Evolutionary conservation across 345 rosid genomes (phyloP).

Genomic region (Camelina sativa): DNA sequence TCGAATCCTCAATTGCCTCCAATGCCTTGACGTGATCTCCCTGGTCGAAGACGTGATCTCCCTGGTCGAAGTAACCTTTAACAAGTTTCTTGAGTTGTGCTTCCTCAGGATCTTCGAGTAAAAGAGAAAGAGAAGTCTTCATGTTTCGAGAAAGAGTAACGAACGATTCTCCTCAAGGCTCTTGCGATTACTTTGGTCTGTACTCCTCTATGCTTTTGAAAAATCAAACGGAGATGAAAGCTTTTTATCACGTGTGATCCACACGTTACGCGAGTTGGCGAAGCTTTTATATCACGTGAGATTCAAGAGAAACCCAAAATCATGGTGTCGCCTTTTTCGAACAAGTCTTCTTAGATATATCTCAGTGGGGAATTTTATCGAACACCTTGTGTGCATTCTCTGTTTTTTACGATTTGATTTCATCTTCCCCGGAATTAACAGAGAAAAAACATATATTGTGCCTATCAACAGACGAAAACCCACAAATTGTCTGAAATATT

Average conservation of each 20-base stretch:
- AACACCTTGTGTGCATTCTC: neutral
- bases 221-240: neutral
- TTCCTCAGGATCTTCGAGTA: neutral
- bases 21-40: conserved; percentile 4
- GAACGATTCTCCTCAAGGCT: conserved; percentile 11
- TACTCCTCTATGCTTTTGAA: neutral
- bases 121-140: neutral
- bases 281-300: conserved; percentile 6
- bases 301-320: neutral
- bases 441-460: neutral
- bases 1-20: conserved; percentile 25
- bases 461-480: neutral
- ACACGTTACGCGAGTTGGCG: neutral
- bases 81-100: neutral
- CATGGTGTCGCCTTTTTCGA: neutral
- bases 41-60: neutral
- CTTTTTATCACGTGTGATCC: neutral
- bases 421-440: neutral
- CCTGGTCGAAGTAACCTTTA: neutral
- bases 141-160: neutral
- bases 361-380: conserved; percentile 4
- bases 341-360: neutral
- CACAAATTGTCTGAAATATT: neutral
- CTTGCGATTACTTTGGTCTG: conserved; percentile 4
- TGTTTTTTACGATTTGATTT: neutral